Conservation (phyloP, 2,329 filamentous ascomycete genomes). For the Colletotrichum costaricense region DNA sequence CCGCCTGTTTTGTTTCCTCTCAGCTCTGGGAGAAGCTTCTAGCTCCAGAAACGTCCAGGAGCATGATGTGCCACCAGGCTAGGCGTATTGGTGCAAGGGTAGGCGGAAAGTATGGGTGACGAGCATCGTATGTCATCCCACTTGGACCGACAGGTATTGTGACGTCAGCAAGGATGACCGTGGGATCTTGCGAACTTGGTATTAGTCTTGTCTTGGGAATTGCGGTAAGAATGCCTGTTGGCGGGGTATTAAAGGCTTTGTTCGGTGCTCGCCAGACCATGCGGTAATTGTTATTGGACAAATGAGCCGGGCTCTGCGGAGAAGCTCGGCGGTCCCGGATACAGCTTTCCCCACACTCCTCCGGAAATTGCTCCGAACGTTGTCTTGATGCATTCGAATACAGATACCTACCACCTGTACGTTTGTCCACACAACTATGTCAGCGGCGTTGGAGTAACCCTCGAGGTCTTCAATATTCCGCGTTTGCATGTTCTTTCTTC, state of each 20-base stretch:
- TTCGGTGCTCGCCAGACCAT: neutral
- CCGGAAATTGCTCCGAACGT: neutral
- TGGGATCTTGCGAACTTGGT: neutral
- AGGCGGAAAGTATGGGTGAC: constrained; percentile 16
- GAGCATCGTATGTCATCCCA: constrained; percentile 24
- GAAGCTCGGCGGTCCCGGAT: constrained; percentile 15
- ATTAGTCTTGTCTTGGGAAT: neutral
- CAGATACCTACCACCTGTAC: too few relatives aligned
- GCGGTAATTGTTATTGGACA: constrained; percentile 11
- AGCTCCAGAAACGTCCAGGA: neutral
- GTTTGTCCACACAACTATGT: neutral
- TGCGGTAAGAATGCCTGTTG: neutral
- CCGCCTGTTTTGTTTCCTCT: neutral
- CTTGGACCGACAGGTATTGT: neutral
- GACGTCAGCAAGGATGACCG: constrained; percentile 26
- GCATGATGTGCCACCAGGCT: neutral
- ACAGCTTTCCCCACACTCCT: constrained; percentile 16
- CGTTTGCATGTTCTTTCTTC: neutral
- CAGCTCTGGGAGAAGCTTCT: neutral
- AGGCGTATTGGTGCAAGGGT: neutral
- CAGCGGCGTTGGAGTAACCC: neutral
- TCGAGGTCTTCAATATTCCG: neutral
- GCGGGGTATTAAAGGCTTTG: constrained; percentile 14
- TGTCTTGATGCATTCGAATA: neutral
- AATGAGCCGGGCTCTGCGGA: constrained; percentile 3